phyloP scores from a whole-genome alignment of 108 stramenopile species.

The Cyclotella atomus region DNA sequence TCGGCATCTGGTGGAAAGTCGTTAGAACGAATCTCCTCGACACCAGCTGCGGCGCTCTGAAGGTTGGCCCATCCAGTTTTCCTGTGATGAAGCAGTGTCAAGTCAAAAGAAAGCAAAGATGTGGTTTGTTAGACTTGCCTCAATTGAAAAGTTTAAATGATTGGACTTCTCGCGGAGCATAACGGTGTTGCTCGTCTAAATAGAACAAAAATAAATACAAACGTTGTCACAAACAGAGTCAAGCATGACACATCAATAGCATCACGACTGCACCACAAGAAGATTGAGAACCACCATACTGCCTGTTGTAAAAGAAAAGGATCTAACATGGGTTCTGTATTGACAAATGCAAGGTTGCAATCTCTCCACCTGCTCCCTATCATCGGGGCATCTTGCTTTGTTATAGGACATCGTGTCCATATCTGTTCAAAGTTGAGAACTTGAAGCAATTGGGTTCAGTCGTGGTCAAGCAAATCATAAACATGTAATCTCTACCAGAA shows the following conservation, averaged over 20 bases:
- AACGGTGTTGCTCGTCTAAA: background rate
- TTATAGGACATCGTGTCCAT: background rate
- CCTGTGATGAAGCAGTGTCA: constrained; percentile 17
- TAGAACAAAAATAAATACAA: background rate
- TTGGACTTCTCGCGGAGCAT: background rate
- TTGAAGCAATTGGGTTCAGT: constrained; percentile 14
- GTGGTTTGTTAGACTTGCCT: constrained; percentile 17
- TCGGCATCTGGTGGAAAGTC: constrained; percentile 77
- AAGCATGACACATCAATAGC: background rate
- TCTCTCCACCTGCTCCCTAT: background rate
- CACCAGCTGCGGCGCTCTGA: constrained; percentile 55
- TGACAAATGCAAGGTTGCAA: too few relatives aligned
- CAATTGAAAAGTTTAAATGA: background rate
- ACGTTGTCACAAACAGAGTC: background rate
- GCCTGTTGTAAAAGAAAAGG: too few relatives aligned
- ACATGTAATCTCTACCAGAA: constrained; percentile 12
- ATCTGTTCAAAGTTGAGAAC: constrained; percentile 16
- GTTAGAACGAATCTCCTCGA: constrained; percentile 61
- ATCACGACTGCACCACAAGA: background rate
- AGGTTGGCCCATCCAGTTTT: constrained; percentile 92
- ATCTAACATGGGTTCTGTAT: too few relatives aligned
- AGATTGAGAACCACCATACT: too few relatives aligned
- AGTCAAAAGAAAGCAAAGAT: background rate
- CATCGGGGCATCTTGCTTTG: background rate
- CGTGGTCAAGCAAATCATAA: constrained; percentile 4